phyloP scores from a whole-genome alignment of 176 grass and related monocot genomes.

The Phragmites australis region DNA sequence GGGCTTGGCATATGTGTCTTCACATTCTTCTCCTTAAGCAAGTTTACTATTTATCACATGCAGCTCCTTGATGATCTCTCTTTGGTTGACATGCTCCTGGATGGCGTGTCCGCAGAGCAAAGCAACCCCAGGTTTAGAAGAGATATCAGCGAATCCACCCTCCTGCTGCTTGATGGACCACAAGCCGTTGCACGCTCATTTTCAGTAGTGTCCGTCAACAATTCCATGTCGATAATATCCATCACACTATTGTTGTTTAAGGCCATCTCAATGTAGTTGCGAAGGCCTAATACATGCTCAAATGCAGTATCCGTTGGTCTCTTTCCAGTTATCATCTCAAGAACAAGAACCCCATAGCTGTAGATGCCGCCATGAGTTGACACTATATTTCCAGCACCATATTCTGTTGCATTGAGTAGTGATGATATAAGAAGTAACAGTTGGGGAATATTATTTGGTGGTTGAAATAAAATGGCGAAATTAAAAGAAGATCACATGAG shows the following conservation, averaged over 20 bases:
- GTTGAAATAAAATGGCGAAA: not conserved
- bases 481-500: too few species aligned
- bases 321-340: slow-evolving; percentile 41
- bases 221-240: not conserved
- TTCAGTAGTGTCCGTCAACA: not conserved
- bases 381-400: slow-evolving; percentile 33
- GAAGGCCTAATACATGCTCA: slow-evolving; percentile 3
- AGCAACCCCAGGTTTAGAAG: slow-evolving; percentile 30
- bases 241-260: not conserved
- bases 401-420: slow-evolving; percentile 24
- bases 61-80: slow-evolving; percentile 32
- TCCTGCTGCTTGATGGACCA: not conserved
- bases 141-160: not conserved
- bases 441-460: not conserved
- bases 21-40: not conserved
- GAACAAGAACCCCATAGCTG: slow-evolving; percentile 40
- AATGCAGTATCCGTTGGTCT: slow-evolving; percentile 34
- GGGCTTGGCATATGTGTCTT: not conserved
- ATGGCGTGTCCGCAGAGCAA: slow-evolving; percentile 36
- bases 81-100: not conserved
- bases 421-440: not conserved
- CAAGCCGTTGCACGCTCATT: not conserved
- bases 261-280: slow-evolving; percentile 1
- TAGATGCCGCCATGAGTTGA: slow-evolving; percentile 43
- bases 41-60: not conserved